These are phyloP conservation scores for Eucalyptus curtisii DNA, from an alignment of 345 rosid species.

Conservation along the genomic window DNA sequence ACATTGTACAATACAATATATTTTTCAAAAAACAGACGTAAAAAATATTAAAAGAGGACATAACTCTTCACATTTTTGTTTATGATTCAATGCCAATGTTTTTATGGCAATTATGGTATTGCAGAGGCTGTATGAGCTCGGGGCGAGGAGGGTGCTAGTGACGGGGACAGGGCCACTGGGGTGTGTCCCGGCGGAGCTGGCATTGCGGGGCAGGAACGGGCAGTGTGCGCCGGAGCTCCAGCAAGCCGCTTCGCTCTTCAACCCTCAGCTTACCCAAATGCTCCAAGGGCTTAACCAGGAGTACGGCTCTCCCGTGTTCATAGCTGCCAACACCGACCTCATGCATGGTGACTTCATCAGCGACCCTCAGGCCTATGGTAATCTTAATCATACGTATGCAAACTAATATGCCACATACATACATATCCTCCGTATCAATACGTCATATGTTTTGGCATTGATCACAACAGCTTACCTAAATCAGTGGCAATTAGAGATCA, in stretches of 20 bases:
- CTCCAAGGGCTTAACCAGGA: conserved; percentile 30
- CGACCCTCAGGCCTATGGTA: conserved; percentile 64
- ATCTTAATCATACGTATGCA: too few relatives aligned
- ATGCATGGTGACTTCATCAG: conserved; percentile 48
- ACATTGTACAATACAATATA: too few relatives aligned
- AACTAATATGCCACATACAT: too few relatives aligned
- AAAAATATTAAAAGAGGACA: neutral
- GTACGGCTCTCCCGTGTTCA: conserved; percentile 45
- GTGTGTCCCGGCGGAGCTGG: conserved; percentile 87
- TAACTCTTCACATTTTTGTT: neutral
- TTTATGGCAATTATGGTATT: neutral
- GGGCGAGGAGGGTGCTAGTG: conserved; percentile 75
- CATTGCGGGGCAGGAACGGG: conserved; percentile 52
- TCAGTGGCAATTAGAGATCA: neutral
- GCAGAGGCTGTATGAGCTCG: conserved; percentile 63
- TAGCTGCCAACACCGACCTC: conserved; percentile 35
- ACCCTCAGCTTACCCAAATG: conserved; percentile 52
- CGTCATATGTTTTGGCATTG: neutral
- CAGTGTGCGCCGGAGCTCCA: conserved; percentile 54
- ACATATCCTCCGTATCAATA: neutral
- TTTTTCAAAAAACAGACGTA: too few relatives aligned
- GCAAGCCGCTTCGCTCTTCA: conserved; percentile 56
- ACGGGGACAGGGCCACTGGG: conserved; percentile 92
- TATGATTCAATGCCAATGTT: neutral
- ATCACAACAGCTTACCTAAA: neutral